Conservation (phyloP, 345 rosid species). For the Mallotus nudiflorus region DNA sequence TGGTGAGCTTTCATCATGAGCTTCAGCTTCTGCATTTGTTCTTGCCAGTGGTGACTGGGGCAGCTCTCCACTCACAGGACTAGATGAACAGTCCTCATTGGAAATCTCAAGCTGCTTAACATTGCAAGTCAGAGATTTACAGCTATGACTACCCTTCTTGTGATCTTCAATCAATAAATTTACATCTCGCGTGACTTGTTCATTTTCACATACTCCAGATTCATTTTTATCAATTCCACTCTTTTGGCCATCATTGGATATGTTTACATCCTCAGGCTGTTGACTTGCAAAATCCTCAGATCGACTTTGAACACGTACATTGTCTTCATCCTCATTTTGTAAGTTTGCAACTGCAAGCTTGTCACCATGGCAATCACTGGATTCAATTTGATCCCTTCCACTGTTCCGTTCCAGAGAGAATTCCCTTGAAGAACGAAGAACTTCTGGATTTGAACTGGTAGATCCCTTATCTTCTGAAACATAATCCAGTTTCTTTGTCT, state of each 20-base stretch:
- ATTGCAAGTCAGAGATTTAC: background rate
- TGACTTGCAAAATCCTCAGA: conserved; percentile 11
- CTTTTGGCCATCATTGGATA: background rate
- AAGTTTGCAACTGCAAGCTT: conserved; percentile 23
- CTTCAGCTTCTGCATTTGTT: conserved; percentile 22
- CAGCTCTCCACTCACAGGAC: conserved; percentile 25
- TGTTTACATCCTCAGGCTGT: conserved; percentile 15
- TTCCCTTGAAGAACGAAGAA: conserved; percentile 29
- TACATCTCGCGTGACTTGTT: background rate
- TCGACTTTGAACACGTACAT: conserved; percentile 24
- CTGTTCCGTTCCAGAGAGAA: conserved; percentile 24
- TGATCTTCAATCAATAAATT: background rate
- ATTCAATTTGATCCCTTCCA: conserved; percentile 18
- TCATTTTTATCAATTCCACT: background rate
- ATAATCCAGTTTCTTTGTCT: conserved; percentile 15
- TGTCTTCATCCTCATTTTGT: conserved; percentile 22
- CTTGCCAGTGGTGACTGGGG: conserved; percentile 21
- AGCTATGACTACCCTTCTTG: background rate
- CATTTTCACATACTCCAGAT: background rate
- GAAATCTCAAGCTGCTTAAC: conserved; percentile 9
- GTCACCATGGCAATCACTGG: conserved; percentile 25
- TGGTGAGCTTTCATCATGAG: conserved; percentile 20
- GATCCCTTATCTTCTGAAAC: conserved; percentile 38
- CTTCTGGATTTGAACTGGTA: conserved; percentile 24
- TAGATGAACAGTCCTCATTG: conserved; percentile 15